phyloP scores from a whole-genome alignment of 176 grass and related monocot species.

The Juncus inflexus region DNA sequence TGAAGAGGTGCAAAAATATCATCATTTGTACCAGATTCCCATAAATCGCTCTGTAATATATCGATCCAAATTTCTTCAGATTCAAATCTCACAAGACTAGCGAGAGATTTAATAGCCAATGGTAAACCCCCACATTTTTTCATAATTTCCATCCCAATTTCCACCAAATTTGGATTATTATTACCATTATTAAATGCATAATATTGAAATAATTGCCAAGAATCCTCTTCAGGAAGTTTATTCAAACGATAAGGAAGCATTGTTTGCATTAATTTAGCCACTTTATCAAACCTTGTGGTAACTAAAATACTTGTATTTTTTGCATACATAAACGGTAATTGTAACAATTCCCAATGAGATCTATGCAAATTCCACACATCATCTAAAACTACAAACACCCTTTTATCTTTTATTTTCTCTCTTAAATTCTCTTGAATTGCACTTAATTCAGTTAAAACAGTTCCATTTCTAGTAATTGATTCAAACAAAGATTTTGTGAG shows the following conservation, averaged over 20 bases:
- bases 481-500: constrained; percentile 15
- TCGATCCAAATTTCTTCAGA: constrained; percentile 20
- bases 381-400: constrained; percentile 31
- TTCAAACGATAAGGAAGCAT: constrained; percentile 3
- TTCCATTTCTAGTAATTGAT: background rate
- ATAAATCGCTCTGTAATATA: constrained; percentile 28
- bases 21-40: constrained; percentile 18
- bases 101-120: constrained; percentile 33
- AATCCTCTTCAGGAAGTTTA: constrained; percentile 18
- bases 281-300: constrained; percentile 17
- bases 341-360: constrained; percentile 20
- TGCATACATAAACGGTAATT: constrained; percentile 20
- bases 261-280: constrained; percentile 24
- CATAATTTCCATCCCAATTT: constrained; percentile 28
- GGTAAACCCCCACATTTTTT: constrained; percentile 21
- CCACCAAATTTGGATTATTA: background rate
- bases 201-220: constrained; percentile 21
- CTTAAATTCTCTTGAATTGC: constrained; percentile 28
- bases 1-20: constrained; percentile 27
- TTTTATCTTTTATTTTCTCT: constrained; percentile 18
- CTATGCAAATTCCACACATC: constrained; percentile 29
- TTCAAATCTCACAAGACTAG: constrained; percentile 26
- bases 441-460: constrained; percentile 1
- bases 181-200: constrained; percentile 27
- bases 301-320: constrained; percentile 10